A percentile compares a stretch with the other conserved stretches of the same genome.
Evolutionary conservation across 2,329 filamentous ascomycete genomes (phyloP).

Genomic region (Dothidotthia symphoricarpi): DNA sequence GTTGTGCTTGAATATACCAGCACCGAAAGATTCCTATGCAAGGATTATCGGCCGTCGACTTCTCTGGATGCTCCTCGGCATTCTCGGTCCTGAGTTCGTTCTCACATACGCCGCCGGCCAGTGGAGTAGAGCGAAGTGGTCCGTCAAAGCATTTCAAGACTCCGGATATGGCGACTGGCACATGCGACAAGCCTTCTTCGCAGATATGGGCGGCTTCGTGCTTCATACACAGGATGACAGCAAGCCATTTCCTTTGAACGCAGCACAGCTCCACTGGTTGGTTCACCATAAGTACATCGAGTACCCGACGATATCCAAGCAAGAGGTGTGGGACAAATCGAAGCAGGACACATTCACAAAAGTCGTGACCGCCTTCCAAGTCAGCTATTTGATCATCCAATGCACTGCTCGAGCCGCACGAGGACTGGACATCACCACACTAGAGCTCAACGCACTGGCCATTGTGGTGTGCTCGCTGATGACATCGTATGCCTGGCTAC

Average conservation of each 20-base stretch:
- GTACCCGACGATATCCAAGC: constrained; percentile 3
- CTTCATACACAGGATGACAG: constrained; percentile 6
- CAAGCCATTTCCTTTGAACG: constrained; percentile 6
- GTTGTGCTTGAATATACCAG: constrained; percentile 12
- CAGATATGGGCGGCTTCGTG: constrained; percentile 17
- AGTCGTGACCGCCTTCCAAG: constrained; percentile 16
- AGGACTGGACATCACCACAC: constrained; percentile 9
- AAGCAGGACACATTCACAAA: constrained; percentile 20
- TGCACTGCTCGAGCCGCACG: constrained; percentile 12
- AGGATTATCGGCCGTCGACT: constrained; percentile 3
- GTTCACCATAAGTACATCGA: constrained; percentile 6
- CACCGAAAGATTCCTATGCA: constrained; percentile 5
- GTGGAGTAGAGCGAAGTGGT: constrained; percentile 12
- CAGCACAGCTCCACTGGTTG: constrained; percentile 7
- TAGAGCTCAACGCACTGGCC: constrained; percentile 19
- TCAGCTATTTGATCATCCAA: constrained; percentile 18
- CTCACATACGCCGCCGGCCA: constrained; percentile 12
- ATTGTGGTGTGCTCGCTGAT: constrained; percentile 15
- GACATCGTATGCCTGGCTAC: constrained; percentile 13
- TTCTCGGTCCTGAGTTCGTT: constrained; percentile 11
- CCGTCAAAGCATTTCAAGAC: constrained; percentile 7
- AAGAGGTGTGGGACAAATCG: constrained; percentile 13
- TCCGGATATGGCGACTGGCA: constrained; percentile 9
- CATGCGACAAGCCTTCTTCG: constrained; percentile 14
- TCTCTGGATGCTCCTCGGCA: constrained; percentile 6